Conservation (phyloP, 1,139 yeast genomes). For the Blastobotrys elegans region DNA sequence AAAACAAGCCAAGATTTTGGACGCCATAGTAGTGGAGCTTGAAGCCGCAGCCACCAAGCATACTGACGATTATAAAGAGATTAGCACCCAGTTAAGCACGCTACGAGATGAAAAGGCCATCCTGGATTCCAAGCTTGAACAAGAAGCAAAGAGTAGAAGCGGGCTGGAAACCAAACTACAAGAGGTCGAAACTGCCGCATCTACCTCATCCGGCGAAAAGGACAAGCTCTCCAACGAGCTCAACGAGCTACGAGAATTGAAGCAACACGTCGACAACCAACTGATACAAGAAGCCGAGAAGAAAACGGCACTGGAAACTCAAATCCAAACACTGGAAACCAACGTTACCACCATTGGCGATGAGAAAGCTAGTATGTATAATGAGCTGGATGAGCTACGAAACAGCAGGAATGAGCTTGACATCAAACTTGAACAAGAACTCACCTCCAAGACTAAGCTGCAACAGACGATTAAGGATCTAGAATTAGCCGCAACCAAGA, state of each 20-base stretch:
- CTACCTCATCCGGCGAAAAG: background rate
- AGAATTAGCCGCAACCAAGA: constrained; percentile 1
- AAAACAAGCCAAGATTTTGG: constrained; percentile 9
- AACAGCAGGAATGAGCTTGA: background rate
- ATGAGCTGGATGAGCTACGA: background rate
- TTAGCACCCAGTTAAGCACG: no score
- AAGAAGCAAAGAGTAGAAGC: constrained; percentile 6
- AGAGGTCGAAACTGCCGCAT: constrained; percentile 2
- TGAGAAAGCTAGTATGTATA: constrained; percentile 1
- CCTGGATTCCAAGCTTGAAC: background rate
- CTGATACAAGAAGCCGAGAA: background rate
- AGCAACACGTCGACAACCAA: background rate
- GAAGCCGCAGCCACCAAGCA: no score
- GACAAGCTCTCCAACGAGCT: background rate
- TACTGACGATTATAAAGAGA: no score
- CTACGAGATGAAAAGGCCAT: background rate
- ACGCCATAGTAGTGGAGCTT: constrained; percentile 5
- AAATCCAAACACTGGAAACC: background rate
- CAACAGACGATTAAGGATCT: constrained; percentile 9
- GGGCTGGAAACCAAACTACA: background rate
- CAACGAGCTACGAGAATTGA: background rate
- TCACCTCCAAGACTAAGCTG: background rate
- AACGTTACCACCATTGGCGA: background rate
- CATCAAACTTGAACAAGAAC: constrained; percentile 3
- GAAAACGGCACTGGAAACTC: background rate